Conservation (phyloP, 2,329 filamentous ascomycete genomes). For the Corinectria fuckeliana region DNA sequence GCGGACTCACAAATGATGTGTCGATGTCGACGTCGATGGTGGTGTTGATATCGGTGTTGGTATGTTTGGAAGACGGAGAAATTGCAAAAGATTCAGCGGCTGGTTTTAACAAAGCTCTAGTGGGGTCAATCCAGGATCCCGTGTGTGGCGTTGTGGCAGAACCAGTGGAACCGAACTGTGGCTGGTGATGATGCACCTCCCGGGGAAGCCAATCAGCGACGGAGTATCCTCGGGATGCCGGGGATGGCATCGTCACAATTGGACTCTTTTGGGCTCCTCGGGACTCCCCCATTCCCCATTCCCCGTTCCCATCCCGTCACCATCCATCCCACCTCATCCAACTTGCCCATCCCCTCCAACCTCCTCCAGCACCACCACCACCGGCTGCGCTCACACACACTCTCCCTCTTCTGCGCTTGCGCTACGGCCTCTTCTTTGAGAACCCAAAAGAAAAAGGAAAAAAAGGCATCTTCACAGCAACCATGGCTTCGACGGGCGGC, state of each 20-base stretch:
- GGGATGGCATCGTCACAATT: constrained; percentile 1
- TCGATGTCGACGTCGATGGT: not conserved
- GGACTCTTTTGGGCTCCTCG: not conserved
- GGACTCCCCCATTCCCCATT: not conserved
- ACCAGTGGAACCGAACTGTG: not conserved
- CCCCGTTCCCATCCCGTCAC: constrained; percentile 7
- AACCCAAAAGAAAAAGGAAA: not conserved
- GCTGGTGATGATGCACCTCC: not conserved
- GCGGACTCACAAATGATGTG: not conserved
- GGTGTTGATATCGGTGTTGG: constrained; percentile 10
- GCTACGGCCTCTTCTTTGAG: not conserved
- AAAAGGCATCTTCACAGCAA: constrained; percentile 14
- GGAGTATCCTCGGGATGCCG: constrained; percentile 15
- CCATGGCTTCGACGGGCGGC: constrained; percentile 72
- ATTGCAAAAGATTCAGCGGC: constrained; percentile 27
- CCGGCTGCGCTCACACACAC: too few relatives aligned
- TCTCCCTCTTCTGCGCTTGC: too few relatives aligned
- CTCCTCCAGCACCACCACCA: too few relatives aligned
- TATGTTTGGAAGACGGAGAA: constrained; percentile 22
- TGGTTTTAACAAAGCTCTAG: constrained; percentile 14
- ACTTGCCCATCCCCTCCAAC: too few relatives aligned
- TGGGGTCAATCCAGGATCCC: constrained; percentile 15
- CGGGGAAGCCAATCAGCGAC: constrained; percentile 19
- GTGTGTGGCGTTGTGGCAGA: constrained; percentile 9
- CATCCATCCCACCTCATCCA: constrained; percentile 19